A percentile compares a stretch with the other conserved stretches of the same genome.
phyloP scores from a whole-genome alignment of 2,329 filamentous ascomycete genomes.

The Madurella mycetomatis region DNA sequence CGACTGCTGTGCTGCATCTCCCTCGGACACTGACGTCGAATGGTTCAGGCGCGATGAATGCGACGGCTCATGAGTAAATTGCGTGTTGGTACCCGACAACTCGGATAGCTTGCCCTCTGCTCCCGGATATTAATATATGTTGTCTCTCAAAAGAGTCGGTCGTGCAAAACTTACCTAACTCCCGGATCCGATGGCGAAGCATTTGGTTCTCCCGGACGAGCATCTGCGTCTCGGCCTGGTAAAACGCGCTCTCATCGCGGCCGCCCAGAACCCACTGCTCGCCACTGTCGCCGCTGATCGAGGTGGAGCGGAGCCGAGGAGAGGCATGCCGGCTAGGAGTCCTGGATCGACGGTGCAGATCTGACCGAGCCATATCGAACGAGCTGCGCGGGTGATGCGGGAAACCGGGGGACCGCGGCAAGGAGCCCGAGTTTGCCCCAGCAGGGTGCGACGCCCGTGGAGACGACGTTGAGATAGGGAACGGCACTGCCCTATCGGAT shows the following conservation, averaged over 20 bases:
- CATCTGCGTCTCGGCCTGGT: constrained; percentile 77
- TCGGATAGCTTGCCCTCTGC: constrained; percentile 51
- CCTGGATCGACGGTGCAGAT: constrained; percentile 53
- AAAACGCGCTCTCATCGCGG: constrained; percentile 72
- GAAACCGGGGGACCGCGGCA: constrained; percentile 48
- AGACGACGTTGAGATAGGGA: constrained; percentile 25
- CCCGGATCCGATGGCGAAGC: constrained; percentile 68
- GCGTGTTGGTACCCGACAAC: constrained; percentile 29
- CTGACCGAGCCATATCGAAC: constrained; percentile 54
- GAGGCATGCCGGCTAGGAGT: constrained; percentile 56
- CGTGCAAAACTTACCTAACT: constrained; percentile 53
- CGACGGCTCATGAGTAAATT: constrained; percentile 44
- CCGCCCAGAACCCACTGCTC: constrained; percentile 58
- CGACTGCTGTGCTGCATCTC: constrained; percentile 25
- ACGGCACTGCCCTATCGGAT: constrained; percentile 39
- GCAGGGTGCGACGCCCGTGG: constrained; percentile 29
- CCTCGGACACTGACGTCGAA: constrained; percentile 43
- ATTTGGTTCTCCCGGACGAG: constrained; percentile 77
- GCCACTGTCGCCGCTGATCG: constrained; percentile 54
- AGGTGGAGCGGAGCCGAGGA: constrained; percentile 53
- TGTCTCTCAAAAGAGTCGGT: background rate
- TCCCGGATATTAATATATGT: constrained; percentile 17
- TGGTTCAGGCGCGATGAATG: constrained; percentile 46
- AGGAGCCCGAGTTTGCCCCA: constrained; percentile 37
- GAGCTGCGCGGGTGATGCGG: constrained; percentile 51